These are phyloP conservation scores for Tolypocladium pustulatum DNA, from an alignment of 2,329 filamentous ascomycete species.

Conservation along the genomic window DNA sequence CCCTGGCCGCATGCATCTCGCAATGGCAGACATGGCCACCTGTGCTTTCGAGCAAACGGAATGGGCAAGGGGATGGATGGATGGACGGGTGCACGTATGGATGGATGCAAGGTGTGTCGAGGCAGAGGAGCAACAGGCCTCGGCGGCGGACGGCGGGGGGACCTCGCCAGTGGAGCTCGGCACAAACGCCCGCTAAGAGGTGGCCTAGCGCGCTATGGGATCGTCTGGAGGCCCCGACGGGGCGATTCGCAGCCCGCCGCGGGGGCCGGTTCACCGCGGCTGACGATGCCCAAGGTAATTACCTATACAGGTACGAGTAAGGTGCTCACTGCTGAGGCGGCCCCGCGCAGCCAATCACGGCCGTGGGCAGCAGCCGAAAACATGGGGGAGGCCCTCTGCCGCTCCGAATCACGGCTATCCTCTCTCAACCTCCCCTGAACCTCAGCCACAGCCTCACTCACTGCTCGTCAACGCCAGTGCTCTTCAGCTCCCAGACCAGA, in stretches of 20 bases:
- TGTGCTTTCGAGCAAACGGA: background rate
- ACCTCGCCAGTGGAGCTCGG: background rate
- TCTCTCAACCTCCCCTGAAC: too few species aligned
- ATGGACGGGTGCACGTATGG: background rate
- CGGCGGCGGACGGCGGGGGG: background rate
- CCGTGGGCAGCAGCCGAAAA: background rate
- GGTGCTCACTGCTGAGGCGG: too few species aligned
- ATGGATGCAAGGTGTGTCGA: background rate
- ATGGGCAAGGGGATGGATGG: background rate
- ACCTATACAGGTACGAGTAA: too few species aligned
- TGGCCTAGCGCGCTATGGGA: background rate
- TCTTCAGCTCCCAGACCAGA: background rate
- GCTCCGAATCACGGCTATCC: background rate
- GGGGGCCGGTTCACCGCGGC: background rate
- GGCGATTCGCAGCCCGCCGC: background rate
- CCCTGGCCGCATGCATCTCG: constrained; percentile 2
- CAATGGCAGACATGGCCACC: constrained; percentile 5
- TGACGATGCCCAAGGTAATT: too few species aligned
- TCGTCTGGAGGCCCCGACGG: background rate
- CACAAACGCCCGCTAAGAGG: background rate
- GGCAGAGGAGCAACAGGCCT: background rate
- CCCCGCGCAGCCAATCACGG: background rate
- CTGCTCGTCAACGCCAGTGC: too few species aligned
- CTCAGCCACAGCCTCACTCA: background rate
- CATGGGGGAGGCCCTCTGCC: background rate